phyloP scores from a whole-genome alignment of 768 basidiomycete species.

The Mycena latifolia region DNA sequence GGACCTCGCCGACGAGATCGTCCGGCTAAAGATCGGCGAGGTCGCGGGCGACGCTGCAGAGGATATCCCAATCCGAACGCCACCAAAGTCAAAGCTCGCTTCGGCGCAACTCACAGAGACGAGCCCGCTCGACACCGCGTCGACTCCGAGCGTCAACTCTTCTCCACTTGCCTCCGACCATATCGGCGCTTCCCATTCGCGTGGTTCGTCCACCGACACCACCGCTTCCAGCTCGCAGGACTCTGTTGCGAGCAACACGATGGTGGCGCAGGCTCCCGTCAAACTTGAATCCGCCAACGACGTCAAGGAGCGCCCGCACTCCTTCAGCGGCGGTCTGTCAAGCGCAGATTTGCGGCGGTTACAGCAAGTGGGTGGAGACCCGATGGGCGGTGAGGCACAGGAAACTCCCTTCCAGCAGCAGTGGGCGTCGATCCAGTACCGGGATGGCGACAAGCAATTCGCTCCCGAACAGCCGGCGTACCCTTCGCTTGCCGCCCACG shows the following conservation, averaged over 20 bases:
- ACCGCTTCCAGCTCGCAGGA: conserved; percentile 68
- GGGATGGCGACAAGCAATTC: conserved; percentile 57
- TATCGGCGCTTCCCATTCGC: conserved; percentile 78
- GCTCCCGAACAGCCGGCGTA: conserved; percentile 64
- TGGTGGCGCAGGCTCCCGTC: conserved; percentile 66
- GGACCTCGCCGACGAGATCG: conserved; percentile 81
- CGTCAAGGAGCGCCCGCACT: conserved; percentile 83
- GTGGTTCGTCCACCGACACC: conserved; percentile 87
- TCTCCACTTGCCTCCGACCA: conserved; percentile 78
- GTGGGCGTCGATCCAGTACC: conserved; percentile 64
- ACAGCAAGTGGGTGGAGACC: conserved; percentile 74
- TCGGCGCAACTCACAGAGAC: conserved; percentile 69
- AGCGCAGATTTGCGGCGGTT: conserved; percentile 80
- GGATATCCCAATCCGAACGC: conserved; percentile 72
- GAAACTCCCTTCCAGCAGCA: conserved; percentile 55
- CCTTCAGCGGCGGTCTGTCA: conserved; percentile 84
- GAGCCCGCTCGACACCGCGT: conserved; percentile 81
- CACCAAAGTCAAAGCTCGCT: conserved; percentile 74
- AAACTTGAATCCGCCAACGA: conserved; percentile 67
- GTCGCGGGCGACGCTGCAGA: conserved; percentile 62
- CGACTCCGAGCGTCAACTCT: conserved; percentile 78
- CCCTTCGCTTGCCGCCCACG: conserved; percentile 73
- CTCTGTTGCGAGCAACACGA: conserved; percentile 67
- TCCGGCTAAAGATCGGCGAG: conserved; percentile 76
- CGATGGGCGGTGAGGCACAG: conserved; percentile 31